phyloP scores from a whole-genome alignment of 2,329 filamentous ascomycete genomes.

The Claviceps arundinis region DNA sequence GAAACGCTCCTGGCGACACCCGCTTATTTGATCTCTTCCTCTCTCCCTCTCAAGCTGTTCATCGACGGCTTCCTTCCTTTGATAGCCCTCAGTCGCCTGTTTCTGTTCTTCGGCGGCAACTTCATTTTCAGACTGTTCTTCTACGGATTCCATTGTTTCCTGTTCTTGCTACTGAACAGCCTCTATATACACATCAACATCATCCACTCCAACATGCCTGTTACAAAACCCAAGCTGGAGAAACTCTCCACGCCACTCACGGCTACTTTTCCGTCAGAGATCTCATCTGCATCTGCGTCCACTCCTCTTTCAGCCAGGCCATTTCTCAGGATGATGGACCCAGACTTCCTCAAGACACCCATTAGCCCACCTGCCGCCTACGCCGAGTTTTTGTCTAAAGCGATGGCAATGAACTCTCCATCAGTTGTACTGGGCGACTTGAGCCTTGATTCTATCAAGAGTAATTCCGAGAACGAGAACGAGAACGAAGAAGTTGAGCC shows the following conservation, averaged over 20 bases:
- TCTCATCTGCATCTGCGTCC: constrained; percentile 49
- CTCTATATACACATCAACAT: not conserved
- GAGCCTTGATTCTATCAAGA: constrained; percentile 36
- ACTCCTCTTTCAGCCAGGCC: constrained; percentile 48
- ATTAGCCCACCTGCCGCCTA: constrained; percentile 87
- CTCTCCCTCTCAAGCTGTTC: not conserved
- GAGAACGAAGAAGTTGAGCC: constrained; percentile 38
- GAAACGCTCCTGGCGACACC: constrained; percentile 5
- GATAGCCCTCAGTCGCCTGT: not conserved
- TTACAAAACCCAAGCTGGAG: constrained; percentile 44
- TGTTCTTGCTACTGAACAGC: not conserved
- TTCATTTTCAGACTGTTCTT: not conserved
- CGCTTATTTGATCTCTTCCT: not conserved
- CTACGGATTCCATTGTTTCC: not conserved
- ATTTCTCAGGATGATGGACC: constrained; percentile 26
- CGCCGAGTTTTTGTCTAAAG: constrained; percentile 74
- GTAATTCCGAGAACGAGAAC: constrained; percentile 35
- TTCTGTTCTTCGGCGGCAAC: not conserved
- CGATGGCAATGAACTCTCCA: constrained; percentile 62
- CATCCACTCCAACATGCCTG: constrained; percentile 30
- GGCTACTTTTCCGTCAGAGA: constrained; percentile 47
- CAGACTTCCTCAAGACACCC: constrained; percentile 64
- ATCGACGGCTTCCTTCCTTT: constrained; percentile 1
- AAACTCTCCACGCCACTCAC: constrained; percentile 50
- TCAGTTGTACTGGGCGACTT: constrained; percentile 38